Conservation (phyloP, 1,284 basidiomycete species). For the Amylostereum chailletii region DNA sequence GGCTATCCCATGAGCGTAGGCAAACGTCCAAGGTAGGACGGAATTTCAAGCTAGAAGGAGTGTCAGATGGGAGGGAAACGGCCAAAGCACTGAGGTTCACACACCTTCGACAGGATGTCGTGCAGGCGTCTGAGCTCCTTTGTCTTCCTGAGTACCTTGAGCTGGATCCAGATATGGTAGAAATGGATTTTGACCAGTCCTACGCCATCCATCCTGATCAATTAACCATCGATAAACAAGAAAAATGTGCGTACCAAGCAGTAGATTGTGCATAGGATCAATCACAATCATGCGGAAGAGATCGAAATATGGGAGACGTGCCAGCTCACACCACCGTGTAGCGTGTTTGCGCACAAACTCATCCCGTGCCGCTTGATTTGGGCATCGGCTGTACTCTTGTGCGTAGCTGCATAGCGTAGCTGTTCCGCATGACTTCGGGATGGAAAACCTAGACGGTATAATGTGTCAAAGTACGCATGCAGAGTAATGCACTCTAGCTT, state of each 20-base stretch:
- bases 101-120: constrained; percentile 15
- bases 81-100: not conserved
- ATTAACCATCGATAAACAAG: not conserved
- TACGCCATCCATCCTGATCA: constrained; percentile 3
- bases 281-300: constrained; percentile 17
- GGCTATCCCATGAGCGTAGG: constrained; percentile 23
- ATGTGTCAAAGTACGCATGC: not conserved
- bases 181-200: constrained; percentile 25
- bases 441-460: not conserved
- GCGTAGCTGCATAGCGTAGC: not conserved
- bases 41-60: constrained; percentile 9
- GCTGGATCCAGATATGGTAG: constrained; percentile 23
- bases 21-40: constrained; percentile 17
- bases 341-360: constrained; percentile 13
- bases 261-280: constrained; percentile 23
- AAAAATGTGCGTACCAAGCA: constrained; percentile 14
- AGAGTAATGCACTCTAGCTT: not conserved
- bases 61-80: not conserved
- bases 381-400: not conserved
- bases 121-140: constrained; percentile 18
- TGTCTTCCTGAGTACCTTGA: constrained; percentile 8
- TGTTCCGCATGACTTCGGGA: not conserved
- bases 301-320: constrained; percentile 21
- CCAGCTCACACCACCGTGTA: constrained; percentile 17
- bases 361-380: constrained; percentile 1